Conservation (phyloP, 306 rosid genomes). For the Luffa aegyptiaca region DNA sequence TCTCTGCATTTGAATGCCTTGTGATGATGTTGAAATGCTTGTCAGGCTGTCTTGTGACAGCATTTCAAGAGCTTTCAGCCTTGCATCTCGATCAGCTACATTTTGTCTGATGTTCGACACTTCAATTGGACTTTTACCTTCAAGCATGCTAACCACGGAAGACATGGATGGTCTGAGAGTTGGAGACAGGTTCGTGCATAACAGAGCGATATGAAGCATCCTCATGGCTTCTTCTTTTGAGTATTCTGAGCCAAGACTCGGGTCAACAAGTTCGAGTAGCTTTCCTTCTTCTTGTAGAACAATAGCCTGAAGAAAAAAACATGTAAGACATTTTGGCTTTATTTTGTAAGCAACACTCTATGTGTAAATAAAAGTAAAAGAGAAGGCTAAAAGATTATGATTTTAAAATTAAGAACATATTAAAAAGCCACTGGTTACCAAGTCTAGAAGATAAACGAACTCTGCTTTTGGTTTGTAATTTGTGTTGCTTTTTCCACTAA, state of each 20-base stretch:
- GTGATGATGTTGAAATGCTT: constrained; percentile 24
- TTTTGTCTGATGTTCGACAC: constrained; percentile 33
- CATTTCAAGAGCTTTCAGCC: constrained; percentile 57
- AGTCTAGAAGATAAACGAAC: too few species aligned
- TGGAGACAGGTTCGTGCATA: constrained; percentile 84
- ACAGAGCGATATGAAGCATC: constrained; percentile 58
- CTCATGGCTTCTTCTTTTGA: constrained; percentile 49
- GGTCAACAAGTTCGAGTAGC: constrained; percentile 65
- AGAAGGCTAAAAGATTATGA: too few species aligned
- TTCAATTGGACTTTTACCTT: constrained; percentile 16
- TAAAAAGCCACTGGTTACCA: too few species aligned
- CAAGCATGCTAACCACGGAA: constrained; percentile 68
- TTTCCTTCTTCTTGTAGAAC: constrained; percentile 83
- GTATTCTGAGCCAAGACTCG: constrained; percentile 42
- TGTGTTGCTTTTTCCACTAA: constrained; percentile 16
- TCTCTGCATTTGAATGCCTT: constrained; percentile 27
- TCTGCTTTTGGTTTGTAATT: too few species aligned
- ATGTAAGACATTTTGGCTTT: too few species aligned
- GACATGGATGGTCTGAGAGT: constrained; percentile 81
- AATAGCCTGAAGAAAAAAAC: constrained; percentile 25
- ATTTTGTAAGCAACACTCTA: too few species aligned
- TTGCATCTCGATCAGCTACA: constrained; percentile 21
- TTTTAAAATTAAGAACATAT: too few species aligned
- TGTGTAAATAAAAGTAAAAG: too few species aligned
- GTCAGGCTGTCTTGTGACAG: constrained; percentile 47